Base-by-base conservation (phyloP, 495 filamentous ascomycete species). In the Cercophora samala region DNA sequence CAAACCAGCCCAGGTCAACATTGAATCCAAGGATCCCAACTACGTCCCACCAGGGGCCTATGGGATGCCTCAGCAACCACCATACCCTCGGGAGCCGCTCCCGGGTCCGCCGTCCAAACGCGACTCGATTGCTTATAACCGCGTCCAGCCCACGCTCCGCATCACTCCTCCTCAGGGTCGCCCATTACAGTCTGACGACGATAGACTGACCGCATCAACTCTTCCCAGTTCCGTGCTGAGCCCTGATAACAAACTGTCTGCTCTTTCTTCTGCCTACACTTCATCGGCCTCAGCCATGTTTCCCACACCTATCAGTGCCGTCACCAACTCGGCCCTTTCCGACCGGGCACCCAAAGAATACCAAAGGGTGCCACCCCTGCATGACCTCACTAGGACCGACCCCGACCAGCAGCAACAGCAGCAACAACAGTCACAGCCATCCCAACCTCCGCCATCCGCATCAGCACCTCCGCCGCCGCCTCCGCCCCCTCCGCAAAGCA, bases 11-110 rank as follows among this genome's bases (percentile, higher is more conserved):
- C 90, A 91, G 52, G 83, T 96, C 68, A 92, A 88, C 55, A 84
- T 97, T 25, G 91, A 96, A 76, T 93, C 92, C 8, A 97, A 95
- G 79, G 91, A 93, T 68, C 82, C 82, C 0, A 83, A 78, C 68
- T 84, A 84, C 62, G 77, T 84, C 81, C 89, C 71, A 86, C 89
- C 79, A 65, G 86, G 70, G 75, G 87, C 72, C 66, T 88, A 75
- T 80, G 78, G 84, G 78, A 80, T 83, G 87, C 77, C 77, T 79
- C 78, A 82, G 71, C 78, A 81, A 66, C 75, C 60, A 46, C 73
- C 64, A 67, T 62, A 62, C 19, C 25, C 25, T 26, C 24, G 24
- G 24, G 24, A 62, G 19, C 26, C 60, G 32, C 60, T 29, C 71
- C 69, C 46, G 76, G 61, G 60, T 55, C 73, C 72, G n/a, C 78